Evolutionary conservation across 768 basidiomycete genomes (phyloP), one percentile per base, ranked within the genome.

Genomic region (Lyophyllum atratum): DNA sequence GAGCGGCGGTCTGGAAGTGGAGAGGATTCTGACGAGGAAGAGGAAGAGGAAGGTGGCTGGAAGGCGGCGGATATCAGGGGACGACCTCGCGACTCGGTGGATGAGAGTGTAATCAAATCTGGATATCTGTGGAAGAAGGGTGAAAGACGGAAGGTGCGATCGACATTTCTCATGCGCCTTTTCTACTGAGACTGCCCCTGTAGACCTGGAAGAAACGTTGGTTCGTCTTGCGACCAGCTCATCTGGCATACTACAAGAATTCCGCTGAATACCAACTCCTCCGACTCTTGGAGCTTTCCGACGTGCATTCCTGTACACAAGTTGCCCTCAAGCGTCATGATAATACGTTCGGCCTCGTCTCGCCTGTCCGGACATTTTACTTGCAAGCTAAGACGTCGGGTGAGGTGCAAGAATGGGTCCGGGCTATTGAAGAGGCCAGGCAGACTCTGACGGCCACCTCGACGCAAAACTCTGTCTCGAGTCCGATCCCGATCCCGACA

Each of bases 201-300:
- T 67, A 96, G 95, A 94, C 91, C 1, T 99, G 97, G 97, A 98
- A 98, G 82, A 95, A 95, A 74, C 85, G 95, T 21, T 98, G 96
- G 96, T 98, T 98, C 65, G 97, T 99, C 1, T 76, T 99, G 56
- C 85, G 96, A 17, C 85, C 93, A 0, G 90, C 90, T 2, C 93
- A 97, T 72, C 76, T 99, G 49, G 94, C 94, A 3, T 98, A 96
- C 74, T 98, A 98, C 85, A 98, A 98, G 79, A 93, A 85, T 47
- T 87, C 90, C 29, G 90, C 92, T 55, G 96, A 99, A 73, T 98
- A 98, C 76, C 82, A 95, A 71, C 84, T 98, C 3, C 86, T 94
- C 25, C 87, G 90, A 19, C 84, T 97, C 14, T 84, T 98, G 56
- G 92, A 95, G 63, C 82, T 98, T 19, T 77, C 83, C 22, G 91